These are phyloP conservation scores for Penicillium sp. DNA, from an alignment of 2,329 filamentous ascomycete genomes.

Conservation along the genomic window DNA sequence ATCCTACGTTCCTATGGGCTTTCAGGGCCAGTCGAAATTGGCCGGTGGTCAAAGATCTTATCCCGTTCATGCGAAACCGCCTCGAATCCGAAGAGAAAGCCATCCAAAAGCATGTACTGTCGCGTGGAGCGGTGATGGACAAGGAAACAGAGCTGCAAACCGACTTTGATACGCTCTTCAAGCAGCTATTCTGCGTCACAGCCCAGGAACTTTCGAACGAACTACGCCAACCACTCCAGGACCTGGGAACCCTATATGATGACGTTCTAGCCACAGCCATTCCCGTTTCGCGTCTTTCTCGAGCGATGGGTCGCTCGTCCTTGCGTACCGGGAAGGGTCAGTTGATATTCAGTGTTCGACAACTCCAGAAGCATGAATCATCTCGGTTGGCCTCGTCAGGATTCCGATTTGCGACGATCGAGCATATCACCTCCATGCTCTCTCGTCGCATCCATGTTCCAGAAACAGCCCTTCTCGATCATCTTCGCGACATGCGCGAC, in stretches of 20 bases:
- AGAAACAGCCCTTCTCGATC: slow-evolving; percentile 57
- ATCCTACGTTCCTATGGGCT: slow-evolving; percentile 83
- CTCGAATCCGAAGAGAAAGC: slow-evolving; percentile 53
- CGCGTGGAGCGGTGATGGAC: slow-evolving; percentile 38
- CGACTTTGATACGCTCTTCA: slow-evolving; percentile 73
- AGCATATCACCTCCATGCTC: slow-evolving; percentile 66
- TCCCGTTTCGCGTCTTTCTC: slow-evolving; percentile 29
- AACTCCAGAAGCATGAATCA: slow-evolving; percentile 58
- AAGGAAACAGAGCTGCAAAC: slow-evolving; percentile 56
- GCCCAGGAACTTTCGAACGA: slow-evolving; percentile 69
- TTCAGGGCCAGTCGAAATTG: slow-evolving; percentile 78
- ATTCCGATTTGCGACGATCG: slow-evolving; percentile 71
- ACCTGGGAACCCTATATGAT: slow-evolving; percentile 70
- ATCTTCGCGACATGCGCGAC: slow-evolving; percentile 63
- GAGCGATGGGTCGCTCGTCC: slow-evolving; percentile 28
- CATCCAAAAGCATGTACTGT: slow-evolving; percentile 50
- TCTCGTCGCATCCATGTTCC: slow-evolving; percentile 72
- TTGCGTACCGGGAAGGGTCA: slow-evolving; percentile 63
- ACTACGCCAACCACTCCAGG: slow-evolving; percentile 60
- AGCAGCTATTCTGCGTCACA: slow-evolving; percentile 78
- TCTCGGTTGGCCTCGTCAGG: slow-evolving; percentile 66
- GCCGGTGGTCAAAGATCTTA: slow-evolving; percentile 63
- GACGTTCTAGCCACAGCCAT: slow-evolving; percentile 67
- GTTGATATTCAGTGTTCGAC: slow-evolving; percentile 73
- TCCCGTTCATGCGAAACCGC: slow-evolving; percentile 70